Evolutionary conservation across 139 green algal species (phyloP), one percentile per base, ranked within the genome.

Genomic region (Picocystis salinarum): DNA sequence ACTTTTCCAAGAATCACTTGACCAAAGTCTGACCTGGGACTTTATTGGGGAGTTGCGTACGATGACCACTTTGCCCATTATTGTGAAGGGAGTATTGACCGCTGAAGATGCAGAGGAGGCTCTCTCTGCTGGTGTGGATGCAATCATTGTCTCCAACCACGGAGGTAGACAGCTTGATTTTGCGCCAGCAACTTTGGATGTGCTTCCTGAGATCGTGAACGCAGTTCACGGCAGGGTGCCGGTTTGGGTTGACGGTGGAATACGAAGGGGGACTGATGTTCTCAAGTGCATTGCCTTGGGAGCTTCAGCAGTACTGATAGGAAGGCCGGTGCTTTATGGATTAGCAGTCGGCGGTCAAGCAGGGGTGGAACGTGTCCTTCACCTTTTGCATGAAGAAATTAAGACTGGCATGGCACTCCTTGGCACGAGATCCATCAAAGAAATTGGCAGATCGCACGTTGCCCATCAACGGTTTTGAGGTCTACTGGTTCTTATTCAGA

Each of bases 281-380:
- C 27, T 96, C 34, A 96, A 96, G 66, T 74, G 76, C 18, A 46
- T 96, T 23, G 83, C 84, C 2, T 53, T 96, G 12, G 85, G 85
- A 0, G 85, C 85, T 5, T 46, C 47, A 12, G 76, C 58, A 7
- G 86, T 96, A 42, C 50, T 92, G 33, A 50, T 96, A 29, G 85
- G 86, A 3, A 59, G 85, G 45, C 85, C 85, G 3, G 50, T 95
- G 29, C 61, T 93, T 53, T 96, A 77, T 58, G 84, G 62, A 3
- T 55, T 96, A 17, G 77, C 82, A 0, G 24, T 83, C 2, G 76
- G 59, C 2, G 86, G 85, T 5, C 27, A 80, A 51, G 23, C 31
- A 10, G 82, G 79, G 6, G 70, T 85, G 28, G 13, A 30, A 4
- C 41, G 15, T n/a, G 24, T 29, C 15, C 34, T 56, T 15, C 17